A percentile compares a stretch with the other conserved stretches of the same genome.
These are phyloP conservation scores for Afroboletus lepidellus DNA, from an alignment of 1,284 basidiomycete species.

Conservation along the genomic window DNA sequence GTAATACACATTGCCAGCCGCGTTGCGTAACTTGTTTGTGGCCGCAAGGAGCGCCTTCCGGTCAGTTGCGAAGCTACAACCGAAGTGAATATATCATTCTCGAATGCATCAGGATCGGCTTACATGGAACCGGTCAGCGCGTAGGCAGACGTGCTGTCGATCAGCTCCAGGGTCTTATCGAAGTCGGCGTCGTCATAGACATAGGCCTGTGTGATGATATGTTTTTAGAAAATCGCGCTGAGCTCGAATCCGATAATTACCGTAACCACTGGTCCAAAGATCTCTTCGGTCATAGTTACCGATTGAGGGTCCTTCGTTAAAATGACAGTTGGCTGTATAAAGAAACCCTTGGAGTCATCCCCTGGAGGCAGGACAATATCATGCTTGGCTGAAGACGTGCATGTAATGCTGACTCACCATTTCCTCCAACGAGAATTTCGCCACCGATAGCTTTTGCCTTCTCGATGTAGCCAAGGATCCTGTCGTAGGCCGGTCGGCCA, in stretches of 20 bases:
- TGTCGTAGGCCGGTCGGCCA: constrained; percentile 84
- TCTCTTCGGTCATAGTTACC: constrained; percentile 92
- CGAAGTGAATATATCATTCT: background rate
- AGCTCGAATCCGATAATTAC: constrained; percentile 40
- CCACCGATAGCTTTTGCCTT: constrained; percentile 89
- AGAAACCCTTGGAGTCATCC: constrained; percentile 93
- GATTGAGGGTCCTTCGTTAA: constrained; percentile 90
- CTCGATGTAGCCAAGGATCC: constrained; percentile 81
- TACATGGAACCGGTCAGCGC: constrained; percentile 89
- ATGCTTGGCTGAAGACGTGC: background rate
- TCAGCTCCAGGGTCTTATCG: constrained; percentile 82
- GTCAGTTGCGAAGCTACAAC: constrained; percentile 73
- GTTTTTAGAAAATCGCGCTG: constrained; percentile 6
- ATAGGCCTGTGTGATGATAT: constrained; percentile 54
- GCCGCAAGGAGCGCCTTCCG: constrained; percentile 76
- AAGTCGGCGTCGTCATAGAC: constrained; percentile 84
- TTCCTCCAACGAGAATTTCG: constrained; percentile 86
- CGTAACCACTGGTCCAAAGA: constrained; percentile 96
- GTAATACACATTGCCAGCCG: constrained; percentile 91
- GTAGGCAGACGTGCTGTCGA: constrained; percentile 88
- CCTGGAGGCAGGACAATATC: constrained; percentile 31
- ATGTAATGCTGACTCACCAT: constrained; percentile 43
- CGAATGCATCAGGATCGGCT: constrained; percentile 30
- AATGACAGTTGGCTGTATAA: constrained; percentile 93
- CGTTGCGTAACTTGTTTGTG: constrained; percentile 78